A percentile compares a stretch with the other conserved stretches of the same genome.
These are phyloP conservation scores for Backusella parvicylindrica DNA, from an alignment of 192 early-diverging fungal genomes.

Conservation along the genomic window DNA sequence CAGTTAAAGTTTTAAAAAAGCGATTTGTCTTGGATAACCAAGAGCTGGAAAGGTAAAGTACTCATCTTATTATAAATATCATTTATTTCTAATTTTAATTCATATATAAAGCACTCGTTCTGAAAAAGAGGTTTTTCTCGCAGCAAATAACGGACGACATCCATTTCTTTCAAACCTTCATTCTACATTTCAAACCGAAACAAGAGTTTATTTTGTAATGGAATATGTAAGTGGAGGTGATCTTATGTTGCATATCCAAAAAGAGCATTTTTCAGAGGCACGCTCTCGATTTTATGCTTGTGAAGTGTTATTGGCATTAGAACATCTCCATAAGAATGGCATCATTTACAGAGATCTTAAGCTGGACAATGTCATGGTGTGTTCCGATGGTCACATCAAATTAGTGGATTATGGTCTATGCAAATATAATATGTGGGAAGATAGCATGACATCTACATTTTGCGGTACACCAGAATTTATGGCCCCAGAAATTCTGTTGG, in stretches of 20 bases:
- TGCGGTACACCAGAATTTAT: constrained; percentile 89
- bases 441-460: constrained; percentile 69
- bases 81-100: no score
- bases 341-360: constrained; percentile 89
- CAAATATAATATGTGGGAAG: constrained; percentile 74
- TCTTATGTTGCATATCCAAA: constrained; percentile 97
- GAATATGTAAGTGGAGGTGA: constrained; percentile 97
- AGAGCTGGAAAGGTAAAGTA: constrained; percentile 83
- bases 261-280: constrained; percentile 82
- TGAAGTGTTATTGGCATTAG: constrained; percentile 91
- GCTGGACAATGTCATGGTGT: constrained; percentile 77
- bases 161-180: constrained; percentile 96
- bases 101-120: constrained; percentile 62
- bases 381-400: constrained; percentile 79
- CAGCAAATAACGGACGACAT: constrained; percentile 85
- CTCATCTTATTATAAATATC: no score
- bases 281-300: constrained; percentile 91
- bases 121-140: constrained; percentile 92
- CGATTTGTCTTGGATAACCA: constrained; percentile 97
- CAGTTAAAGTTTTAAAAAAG: constrained; percentile 98
- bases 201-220: constrained; percentile 96
- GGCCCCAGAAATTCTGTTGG: constrained; percentile 80
- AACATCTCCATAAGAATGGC: constrained; percentile 91
- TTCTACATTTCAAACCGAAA: constrained; percentile 94
- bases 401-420: constrained; percentile 86